Percentiles rank a stretch among this genome's conserved stretches.
Evolutionary conservation across 2,329 filamentous ascomycete genomes (phyloP).

Genomic region (Claviceps sp.): DNA sequence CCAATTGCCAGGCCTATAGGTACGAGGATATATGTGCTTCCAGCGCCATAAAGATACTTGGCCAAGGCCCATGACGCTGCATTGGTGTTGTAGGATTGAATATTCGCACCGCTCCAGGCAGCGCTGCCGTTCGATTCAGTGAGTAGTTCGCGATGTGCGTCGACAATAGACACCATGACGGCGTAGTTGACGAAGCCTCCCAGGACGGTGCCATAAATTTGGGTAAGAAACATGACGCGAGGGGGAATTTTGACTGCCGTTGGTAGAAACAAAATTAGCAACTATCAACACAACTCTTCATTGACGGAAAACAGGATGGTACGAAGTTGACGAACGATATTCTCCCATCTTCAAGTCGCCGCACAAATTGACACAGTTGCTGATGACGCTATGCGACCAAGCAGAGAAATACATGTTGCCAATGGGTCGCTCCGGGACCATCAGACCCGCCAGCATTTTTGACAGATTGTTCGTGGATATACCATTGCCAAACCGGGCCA

Average conservation of each 20-base stretch:
- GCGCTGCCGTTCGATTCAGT: slow-evolving; percentile 25
- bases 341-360: slow-evolving; percentile 45
- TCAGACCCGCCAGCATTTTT: slow-evolving; percentile 40
- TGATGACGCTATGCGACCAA: slow-evolving; percentile 45
- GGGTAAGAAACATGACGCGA: slow-evolving; percentile 25
- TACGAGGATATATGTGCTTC: slow-evolving; percentile 22
- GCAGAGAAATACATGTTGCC: slow-evolving; percentile 46
- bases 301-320: neutral
- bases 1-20: slow-evolving; percentile 28
- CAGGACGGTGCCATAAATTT: slow-evolving; percentile 26
- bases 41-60: slow-evolving; percentile 27
- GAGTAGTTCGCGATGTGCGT: slow-evolving; percentile 26
- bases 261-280: too few relatives aligned
- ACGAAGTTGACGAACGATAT: slow-evolving; percentile 28
- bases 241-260: slow-evolving; percentile 19
- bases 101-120: slow-evolving; percentile 33
- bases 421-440: slow-evolving; percentile 35
- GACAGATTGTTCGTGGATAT: slow-evolving; percentile 32
- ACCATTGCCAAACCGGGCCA: slow-evolving; percentile 39
- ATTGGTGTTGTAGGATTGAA: slow-evolving; percentile 31
- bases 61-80: slow-evolving; percentile 21
- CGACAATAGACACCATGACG: slow-evolving; percentile 31
- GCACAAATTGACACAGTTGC: slow-evolving; percentile 33
- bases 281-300: neutral
- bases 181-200: slow-evolving; percentile 31